These are phyloP conservation scores for Flaveria ramosissima DNA, from an alignment of 129 eudicot genomes.

Conservation along the genomic window DNA sequence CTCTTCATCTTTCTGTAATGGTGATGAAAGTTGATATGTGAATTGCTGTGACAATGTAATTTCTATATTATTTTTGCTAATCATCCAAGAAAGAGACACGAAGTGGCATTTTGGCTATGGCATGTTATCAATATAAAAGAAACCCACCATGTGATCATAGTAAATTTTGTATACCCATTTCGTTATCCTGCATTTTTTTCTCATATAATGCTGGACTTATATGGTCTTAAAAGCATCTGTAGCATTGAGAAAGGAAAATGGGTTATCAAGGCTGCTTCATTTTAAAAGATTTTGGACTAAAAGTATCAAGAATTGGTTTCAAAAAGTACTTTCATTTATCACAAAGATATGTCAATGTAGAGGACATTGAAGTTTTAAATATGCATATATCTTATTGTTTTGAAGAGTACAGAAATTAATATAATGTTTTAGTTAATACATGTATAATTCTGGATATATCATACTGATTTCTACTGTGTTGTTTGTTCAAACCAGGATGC, in stretches of 20 bases:
- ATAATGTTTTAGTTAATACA: not conserved
- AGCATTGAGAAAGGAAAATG: not conserved
- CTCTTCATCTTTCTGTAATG: not conserved
- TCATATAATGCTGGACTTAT: conserved; percentile 3
- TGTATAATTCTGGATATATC: conserved; percentile 9
- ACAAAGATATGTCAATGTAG: not conserved
- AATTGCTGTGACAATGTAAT: not conserved
- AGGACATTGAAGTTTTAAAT: not conserved
- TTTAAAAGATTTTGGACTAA: not conserved
- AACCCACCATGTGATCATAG: not conserved
- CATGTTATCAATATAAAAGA: not conserved
- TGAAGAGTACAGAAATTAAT: not conserved
- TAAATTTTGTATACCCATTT: not conserved
- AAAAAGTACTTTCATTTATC: not conserved
- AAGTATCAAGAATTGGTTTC: conserved; percentile 7
- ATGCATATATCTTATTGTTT: conserved; percentile 5
- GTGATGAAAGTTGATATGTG: conserved; percentile 9
- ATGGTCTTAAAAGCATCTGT: conserved; percentile 1
- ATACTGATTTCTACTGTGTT: conserved; percentile 20
- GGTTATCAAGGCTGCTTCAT: not conserved
- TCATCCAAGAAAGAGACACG: conserved; percentile 13
- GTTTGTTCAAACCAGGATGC: conserved; percentile 42
- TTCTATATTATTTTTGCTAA: not conserved
- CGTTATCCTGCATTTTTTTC: not conserved
- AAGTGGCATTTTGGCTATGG: not conserved